Base-by-base conservation (phyloP, 2,329 filamentous ascomycete genomes). In the Alternaria rosae region DNA sequence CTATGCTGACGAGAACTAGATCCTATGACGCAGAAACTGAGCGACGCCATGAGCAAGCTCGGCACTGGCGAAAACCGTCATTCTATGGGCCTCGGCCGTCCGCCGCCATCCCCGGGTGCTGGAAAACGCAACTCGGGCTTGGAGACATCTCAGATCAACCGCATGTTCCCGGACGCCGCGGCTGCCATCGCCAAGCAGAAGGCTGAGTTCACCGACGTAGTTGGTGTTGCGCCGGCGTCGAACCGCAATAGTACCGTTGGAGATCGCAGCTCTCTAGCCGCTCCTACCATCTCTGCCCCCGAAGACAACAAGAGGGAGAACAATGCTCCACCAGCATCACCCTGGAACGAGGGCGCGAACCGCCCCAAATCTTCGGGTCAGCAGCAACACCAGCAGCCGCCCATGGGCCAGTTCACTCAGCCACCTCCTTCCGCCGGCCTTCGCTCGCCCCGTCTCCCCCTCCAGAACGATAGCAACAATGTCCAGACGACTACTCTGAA, bases 181-280 rank as follows among this genome's bases (percentile, higher is more conserved):
- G 94, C 94, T 43, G 95, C 95, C n/a, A 98, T 99, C 79, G 94
- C 94, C 25, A 97, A 95, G 64, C 94, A 99, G 81, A 97, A 97
- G 84, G 94, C 94, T 61, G 96, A 97, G 79, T 98, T 96, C 77
- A 96, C 94, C 17, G 94, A 97, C 79, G 92, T 97, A 78, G 97
- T 94, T 5, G 95, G 94, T 62, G 93, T 94, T 67, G 90, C 91
- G 21, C 93, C 94, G 4, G 88, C 92, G 1, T 97, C 95, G 21
- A 97, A 97, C 84, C 89, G 95, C 62, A 98, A 97, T 82, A 98
- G 94, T 79, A 86, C 89, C 65, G 88, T 90, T 20, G 93, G 93
- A 66, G 87, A 92, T 63, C 89, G 94, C 60, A 86, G 84, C 65
- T 94, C 93, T 20, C 85, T 95, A 66, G 86, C 87, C 62, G 89